Evolutionary conservation across 148 eudicot species (phyloP).

Genomic region (Suaeda aralocaspica): DNA sequence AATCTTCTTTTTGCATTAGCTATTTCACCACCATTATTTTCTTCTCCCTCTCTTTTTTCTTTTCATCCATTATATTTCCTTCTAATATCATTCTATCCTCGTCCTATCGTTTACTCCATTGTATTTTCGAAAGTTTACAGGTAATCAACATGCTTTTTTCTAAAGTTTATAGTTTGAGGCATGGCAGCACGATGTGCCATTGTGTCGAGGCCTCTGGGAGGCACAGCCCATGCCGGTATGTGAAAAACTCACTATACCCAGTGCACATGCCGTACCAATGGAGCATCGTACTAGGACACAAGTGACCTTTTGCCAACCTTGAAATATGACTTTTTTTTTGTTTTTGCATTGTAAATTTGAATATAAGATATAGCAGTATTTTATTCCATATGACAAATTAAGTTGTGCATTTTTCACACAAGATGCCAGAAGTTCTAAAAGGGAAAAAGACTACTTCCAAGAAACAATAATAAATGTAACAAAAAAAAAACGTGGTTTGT

Average conservation of each 20-base stretch:
- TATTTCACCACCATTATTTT: constrained; percentile 7
- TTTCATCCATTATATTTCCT: background rate
- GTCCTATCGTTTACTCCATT: background rate
- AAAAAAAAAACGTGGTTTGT: too few relatives aligned
- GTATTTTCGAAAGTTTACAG: constrained; percentile 10
- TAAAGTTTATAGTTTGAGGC: background rate
- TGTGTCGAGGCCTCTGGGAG: background rate
- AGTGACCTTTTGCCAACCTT: too few relatives aligned
- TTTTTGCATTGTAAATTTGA: too few relatives aligned
- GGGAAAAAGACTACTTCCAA: background rate
- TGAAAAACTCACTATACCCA: too few relatives aligned
- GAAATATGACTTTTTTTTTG: too few relatives aligned
- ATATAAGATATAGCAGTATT: too few relatives aligned
- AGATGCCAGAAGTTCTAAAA: background rate
- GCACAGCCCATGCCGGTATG: too few relatives aligned
- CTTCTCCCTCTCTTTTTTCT: constrained; percentile 6
- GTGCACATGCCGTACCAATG: too few relatives aligned
- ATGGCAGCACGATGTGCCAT: background rate
- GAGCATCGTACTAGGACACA: too few relatives aligned
- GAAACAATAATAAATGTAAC: background rate
- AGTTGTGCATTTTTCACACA: background rate
- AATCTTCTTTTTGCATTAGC: constrained; percentile 11
- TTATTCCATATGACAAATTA: too few relatives aligned
- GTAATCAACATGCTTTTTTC: background rate
- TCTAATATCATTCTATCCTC: background rate